Percentiles rank a stretch among this genome's conserved stretches.
Evolutionary conservation across 2,329 filamentous ascomycete species (phyloP).

Genomic region (Xylariaceae sp.): DNA sequence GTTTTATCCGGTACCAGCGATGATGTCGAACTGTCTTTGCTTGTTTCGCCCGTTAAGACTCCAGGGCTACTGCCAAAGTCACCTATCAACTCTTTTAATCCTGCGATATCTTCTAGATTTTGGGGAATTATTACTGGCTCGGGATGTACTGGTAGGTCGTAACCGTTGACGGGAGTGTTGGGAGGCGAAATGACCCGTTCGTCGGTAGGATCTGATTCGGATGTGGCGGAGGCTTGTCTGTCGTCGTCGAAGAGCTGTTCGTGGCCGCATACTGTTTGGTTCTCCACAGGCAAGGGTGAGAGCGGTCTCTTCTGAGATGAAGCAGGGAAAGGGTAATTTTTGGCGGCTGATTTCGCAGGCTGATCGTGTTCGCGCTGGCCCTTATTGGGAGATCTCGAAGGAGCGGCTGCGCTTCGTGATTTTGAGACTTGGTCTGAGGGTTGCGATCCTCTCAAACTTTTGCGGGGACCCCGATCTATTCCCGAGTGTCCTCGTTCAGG

Average conservation of each 20-base stretch:
- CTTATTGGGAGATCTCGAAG: neutral
- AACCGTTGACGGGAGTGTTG: neutral
- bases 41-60: neutral
- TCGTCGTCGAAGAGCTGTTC: conserved; percentile 32
- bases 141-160: conserved; percentile 3
- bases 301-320: neutral
- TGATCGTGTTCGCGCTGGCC: neutral
- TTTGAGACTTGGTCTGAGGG: neutral
- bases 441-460: neutral
- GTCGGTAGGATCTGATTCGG: neutral
- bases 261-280: conserved; percentile 33
- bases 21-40: neutral
- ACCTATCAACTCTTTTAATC: conserved; percentile 5
- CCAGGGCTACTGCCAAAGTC: neutral
- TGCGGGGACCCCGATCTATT: neutral
- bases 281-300: conserved; percentile 23
- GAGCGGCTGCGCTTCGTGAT: neutral
- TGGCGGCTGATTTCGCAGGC: neutral
- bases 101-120: neutral
- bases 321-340: too few relatives aligned
- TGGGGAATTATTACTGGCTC: neutral
- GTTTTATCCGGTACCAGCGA: neutral
- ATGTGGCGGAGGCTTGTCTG: neutral
- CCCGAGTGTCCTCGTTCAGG: conserved; percentile 1
- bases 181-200: neutral